Evolutionary conservation across 2,329 filamentous ascomycete species (phyloP).

Genomic region (Xylaria sp.): DNA sequence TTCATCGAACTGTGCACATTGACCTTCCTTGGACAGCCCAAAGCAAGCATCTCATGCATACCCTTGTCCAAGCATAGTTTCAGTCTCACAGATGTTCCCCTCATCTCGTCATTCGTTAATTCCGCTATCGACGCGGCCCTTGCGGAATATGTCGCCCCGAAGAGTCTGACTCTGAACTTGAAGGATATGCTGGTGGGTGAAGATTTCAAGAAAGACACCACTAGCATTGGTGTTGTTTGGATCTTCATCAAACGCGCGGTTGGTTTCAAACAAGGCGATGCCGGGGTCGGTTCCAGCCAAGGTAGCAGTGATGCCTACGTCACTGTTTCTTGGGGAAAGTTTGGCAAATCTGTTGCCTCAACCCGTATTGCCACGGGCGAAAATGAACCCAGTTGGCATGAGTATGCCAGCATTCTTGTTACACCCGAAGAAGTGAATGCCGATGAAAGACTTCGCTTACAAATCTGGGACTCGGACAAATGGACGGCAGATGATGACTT

Average conservation of each 20-base stretch:
- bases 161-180: constrained; percentile 77
- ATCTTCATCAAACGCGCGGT: constrained; percentile 74
- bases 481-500: constrained; percentile 79
- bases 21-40: constrained; percentile 79
- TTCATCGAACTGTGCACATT: constrained; percentile 81
- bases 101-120: constrained; percentile 81
- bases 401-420: constrained; percentile 75
- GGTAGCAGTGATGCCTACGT: constrained; percentile 78
- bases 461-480: constrained; percentile 81
- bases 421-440: constrained; percentile 78
- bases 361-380: constrained; percentile 73
- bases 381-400: constrained; percentile 77
- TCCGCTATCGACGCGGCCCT: constrained; percentile 78
- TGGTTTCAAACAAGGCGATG: constrained; percentile 78
- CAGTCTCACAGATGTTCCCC: constrained; percentile 79
- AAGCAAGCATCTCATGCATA: constrained; percentile 75
- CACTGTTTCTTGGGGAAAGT: constrained; percentile 80
- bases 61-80: constrained; percentile 75
- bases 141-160: constrained; percentile 80
- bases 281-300: constrained; percentile 68
- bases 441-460: constrained; percentile 73
- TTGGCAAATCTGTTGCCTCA: constrained; percentile 74
- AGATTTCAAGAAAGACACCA: constrained; percentile 81
- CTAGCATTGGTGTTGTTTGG: constrained; percentile 71
- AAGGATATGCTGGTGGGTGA: constrained; percentile 83